Base-by-base conservation (phyloP, 139 green algal species). In the Picochlorum sp. region DNA sequence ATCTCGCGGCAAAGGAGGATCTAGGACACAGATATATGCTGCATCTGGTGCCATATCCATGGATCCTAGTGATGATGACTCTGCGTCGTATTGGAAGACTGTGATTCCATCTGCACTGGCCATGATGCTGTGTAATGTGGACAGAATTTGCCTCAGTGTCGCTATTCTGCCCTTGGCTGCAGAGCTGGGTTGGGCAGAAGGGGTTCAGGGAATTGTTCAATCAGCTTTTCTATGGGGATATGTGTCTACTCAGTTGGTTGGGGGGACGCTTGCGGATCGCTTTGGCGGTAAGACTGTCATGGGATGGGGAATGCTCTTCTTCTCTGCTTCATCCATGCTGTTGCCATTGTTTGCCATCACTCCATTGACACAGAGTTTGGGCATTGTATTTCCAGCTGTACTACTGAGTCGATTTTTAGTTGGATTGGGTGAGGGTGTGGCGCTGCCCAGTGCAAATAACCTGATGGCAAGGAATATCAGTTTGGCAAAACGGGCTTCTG, bases 61-160 rank as follows among this genome's bases (percentile, higher is more conserved):
- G 47, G 47, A 54, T 54, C 7, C 6, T 9, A 54, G 18, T 26
- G 11, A 54, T 13, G 47, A 21, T 21, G n/a, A 54, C 18, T 10
- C 47, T 54, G 9, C 47, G 4, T 26, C n/a, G 11, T 54, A 54
- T 20, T 54, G 54, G 15, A 66, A 64, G 0, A 68, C 83, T 4
- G 78, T 92, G 28, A 52, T 85, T 21, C 86, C 86, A 37, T 86
- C 83, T 3, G 79, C 83, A 0, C 52, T 89, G 59, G 78, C 84
- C 0, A 73, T 91, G 56, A 62, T 95, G 61, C 72, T 98, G n/a
- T 98, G 92, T 79, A 98, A 97, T 79, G 93, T 97, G 81, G 92
- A 98, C 77, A 78, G 90, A 26, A 94, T 96, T 50, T 95, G 86
- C 68, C 88, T 98, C 72, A 85, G 75, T 47, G 84, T 98, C 2